A percentile compares a stretch with the other conserved stretches of the same genome.
phyloP scores from a whole-genome alignment of 164 flowering plant genomes.

The Magnolia sinica region DNA sequence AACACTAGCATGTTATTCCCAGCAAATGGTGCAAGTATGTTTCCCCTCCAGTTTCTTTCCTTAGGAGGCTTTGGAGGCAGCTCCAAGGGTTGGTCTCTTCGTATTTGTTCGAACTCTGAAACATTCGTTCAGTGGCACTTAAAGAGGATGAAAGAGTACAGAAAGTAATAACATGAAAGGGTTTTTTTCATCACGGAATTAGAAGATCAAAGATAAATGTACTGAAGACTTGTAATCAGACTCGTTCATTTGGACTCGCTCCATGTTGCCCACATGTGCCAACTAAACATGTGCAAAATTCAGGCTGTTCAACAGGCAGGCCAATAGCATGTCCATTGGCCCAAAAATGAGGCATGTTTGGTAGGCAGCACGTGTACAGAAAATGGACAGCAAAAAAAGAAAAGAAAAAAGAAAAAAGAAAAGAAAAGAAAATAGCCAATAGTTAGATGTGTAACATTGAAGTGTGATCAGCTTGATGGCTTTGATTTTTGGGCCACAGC shows the following conservation, averaged over 20 bases:
- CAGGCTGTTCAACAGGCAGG: neutral
- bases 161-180: neutral
- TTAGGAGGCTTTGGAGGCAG: slow-evolving; percentile 80
- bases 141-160: neutral
- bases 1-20: slow-evolving; percentile 83
- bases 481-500: neutral
- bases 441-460: neutral
- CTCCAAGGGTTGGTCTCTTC: slow-evolving; percentile 55
- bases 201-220: neutral
- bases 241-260: neutral
- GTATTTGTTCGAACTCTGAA: slow-evolving; percentile 57
- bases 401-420: too few species aligned
- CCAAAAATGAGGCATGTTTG: neutral
- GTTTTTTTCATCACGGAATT: neutral
- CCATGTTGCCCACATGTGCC: neutral
- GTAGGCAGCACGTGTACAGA: neutral
- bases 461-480: neutral
- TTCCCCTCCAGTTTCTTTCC: slow-evolving; percentile 73
- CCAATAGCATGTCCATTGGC: neutral
- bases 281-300: neutral
- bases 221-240: neutral
- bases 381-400: neutral
- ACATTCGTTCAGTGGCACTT: neutral
- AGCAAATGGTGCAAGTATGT: slow-evolving; percentile 77
- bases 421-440: neutral